A percentile compares a stretch with the other conserved stretches of the same genome.
Conservation (phyloP, 2,329 filamentous ascomycete species). For the Xylariaceae sp. region DNA sequence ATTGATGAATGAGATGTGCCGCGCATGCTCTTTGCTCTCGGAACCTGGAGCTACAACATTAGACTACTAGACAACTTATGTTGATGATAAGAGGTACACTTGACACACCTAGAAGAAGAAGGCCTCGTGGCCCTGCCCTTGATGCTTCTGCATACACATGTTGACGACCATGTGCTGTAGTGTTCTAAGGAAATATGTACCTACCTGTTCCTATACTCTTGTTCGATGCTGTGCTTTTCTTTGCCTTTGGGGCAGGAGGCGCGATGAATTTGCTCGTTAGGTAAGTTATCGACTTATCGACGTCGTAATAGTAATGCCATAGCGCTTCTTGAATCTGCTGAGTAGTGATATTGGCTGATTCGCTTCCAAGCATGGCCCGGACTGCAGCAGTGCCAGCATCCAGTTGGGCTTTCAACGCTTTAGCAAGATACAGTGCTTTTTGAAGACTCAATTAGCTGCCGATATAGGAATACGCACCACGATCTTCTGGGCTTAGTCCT, state of each 20-base stretch:
- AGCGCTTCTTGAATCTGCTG: conserved; percentile 83
- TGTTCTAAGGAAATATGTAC: conserved; percentile 34
- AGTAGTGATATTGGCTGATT: conserved; percentile 58
- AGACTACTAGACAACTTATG: conserved; percentile 11
- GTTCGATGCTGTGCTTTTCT: conserved; percentile 38
- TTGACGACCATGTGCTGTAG: conserved; percentile 8
- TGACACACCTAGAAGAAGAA: conserved; percentile 22
- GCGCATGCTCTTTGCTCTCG: conserved; percentile 24
- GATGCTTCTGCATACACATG: conserved; percentile 4
- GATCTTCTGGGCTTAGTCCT: conserved; percentile 43
- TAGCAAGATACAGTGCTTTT: conserved; percentile 6
- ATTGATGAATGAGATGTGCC: conserved; percentile 44
- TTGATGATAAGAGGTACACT: conserved; percentile 4
- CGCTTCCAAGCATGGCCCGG: conserved; percentile 63
- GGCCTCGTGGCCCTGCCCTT: conserved; percentile 4
- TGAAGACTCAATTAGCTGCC: not conserved
- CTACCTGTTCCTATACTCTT: conserved; percentile 49
- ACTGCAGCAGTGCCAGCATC: conserved; percentile 68
- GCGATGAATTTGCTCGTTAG: conserved; percentile 67
- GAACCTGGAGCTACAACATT: conserved; percentile 13
- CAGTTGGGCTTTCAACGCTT: conserved; percentile 48
- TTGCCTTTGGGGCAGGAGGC: conserved; percentile 42
- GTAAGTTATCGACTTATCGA: conserved; percentile 82
- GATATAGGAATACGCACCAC: conserved; percentile 22
- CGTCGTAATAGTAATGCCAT: conserved; percentile 96